Evolutionary conservation across 2,329 filamentous ascomycete species (phyloP).

Genomic region (Claviceps lovelessii): DNA sequence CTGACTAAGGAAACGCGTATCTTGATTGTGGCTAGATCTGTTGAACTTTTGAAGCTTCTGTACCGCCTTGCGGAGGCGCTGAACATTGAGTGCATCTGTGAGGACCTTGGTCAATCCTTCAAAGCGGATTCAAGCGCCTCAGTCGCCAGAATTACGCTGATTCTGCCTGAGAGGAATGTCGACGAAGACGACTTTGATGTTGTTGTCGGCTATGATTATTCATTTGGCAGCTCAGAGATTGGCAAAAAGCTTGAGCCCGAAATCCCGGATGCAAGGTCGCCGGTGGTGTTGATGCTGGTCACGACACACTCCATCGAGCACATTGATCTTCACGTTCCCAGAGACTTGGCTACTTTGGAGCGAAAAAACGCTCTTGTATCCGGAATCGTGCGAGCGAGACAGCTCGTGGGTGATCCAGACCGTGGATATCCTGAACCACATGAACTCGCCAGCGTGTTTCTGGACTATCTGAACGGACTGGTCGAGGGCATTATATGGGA

Average conservation of each 20-base stretch:
- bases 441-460: slow-evolving; percentile 32
- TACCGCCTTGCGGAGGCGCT: slow-evolving; percentile 31
- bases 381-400: slow-evolving; percentile 21
- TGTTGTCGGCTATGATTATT: slow-evolving; percentile 40
- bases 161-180: slow-evolving; percentile 24
- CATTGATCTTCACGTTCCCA: slow-evolving; percentile 31
- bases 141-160: slow-evolving; percentile 27
- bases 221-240: slow-evolving; percentile 25
- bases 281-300: slow-evolving; percentile 34
- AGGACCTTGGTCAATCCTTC: slow-evolving; percentile 14
- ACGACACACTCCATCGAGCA: slow-evolving; percentile 42
- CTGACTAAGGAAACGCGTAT: slow-evolving; percentile 32
- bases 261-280: slow-evolving; percentile 14
- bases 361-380: slow-evolving; percentile 31
- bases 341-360: slow-evolving; percentile 24
- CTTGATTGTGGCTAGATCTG: slow-evolving; percentile 38
- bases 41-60: slow-evolving; percentile 36
- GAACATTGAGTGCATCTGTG: slow-evolving; percentile 21
- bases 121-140: slow-evolving; percentile 17
- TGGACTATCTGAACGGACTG: slow-evolving; percentile 27
- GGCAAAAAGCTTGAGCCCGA: slow-evolving; percentile 3
- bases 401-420: slow-evolving; percentile 27
- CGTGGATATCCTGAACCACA: slow-evolving; percentile 27
- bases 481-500: slow-evolving; percentile 29
- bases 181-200: slow-evolving; percentile 31